These are phyloP conservation scores for Sporodiniella umbellata DNA, from an alignment of 371 early-diverging fungal species.

Conservation along the genomic window DNA sequence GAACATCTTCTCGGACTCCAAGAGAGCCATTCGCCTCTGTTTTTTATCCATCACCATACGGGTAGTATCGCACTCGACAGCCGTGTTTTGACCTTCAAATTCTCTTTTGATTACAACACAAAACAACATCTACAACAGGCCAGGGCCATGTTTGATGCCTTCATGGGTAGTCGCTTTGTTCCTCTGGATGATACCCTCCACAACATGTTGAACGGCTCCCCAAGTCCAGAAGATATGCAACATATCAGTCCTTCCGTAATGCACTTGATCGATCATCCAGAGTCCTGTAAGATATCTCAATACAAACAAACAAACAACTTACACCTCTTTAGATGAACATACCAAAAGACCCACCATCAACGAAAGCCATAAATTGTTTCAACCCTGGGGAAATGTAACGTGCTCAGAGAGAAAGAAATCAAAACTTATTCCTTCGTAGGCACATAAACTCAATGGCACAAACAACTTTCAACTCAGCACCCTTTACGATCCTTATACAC, in stretches of 20 bases:
- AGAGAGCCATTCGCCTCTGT: neutral
- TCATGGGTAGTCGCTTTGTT: conserved; percentile 19
- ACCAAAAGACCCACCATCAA: neutral
- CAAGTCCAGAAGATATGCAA: conserved; percentile 17
- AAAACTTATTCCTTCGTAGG: neutral
- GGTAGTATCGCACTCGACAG: conserved; percentile 7
- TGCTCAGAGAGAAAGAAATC: neutral
- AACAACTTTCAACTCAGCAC: neutral
- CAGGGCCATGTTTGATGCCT: conserved; percentile 16
- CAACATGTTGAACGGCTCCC: conserved; percentile 14
- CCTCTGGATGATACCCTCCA: conserved; percentile 22
- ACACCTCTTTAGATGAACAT: conserved; percentile 11
- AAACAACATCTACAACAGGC: conserved; percentile 10
- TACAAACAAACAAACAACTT: neutral
- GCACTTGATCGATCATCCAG: conserved; percentile 25
- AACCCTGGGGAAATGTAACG: conserved; percentile 3
- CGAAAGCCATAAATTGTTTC: conserved; percentile 3
- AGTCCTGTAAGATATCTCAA: conserved; percentile 15
- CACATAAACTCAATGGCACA: neutral
- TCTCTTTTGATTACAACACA: conserved; percentile 15
- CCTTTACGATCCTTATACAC: neutral
- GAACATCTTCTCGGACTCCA: conserved; percentile 2
- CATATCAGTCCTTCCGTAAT: conserved; percentile 26
- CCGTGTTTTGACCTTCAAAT: conserved; percentile 14
- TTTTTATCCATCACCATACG: conserved; percentile 2